Evolutionary conservation across 1,284 basidiomycete species (phyloP).

Genomic region (Puccinia novopanici): DNA sequence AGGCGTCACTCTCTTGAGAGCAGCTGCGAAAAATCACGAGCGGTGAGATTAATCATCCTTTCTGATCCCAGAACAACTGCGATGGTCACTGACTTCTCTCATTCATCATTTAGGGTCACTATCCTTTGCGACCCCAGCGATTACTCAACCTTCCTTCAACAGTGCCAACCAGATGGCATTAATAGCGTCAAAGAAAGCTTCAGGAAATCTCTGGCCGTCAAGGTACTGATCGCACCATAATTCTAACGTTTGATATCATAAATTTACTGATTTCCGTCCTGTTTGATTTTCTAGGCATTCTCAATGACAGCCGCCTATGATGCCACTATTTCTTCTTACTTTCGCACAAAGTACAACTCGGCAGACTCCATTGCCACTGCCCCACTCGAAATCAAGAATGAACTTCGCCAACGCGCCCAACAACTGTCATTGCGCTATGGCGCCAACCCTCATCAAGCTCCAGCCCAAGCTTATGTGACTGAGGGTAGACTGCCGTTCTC

Average conservation of each 20-base stretch:
- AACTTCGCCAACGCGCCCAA: constrained; percentile 69
- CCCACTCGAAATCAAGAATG: constrained; percentile 68
- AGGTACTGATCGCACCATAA: constrained; percentile 59
- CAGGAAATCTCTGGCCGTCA: constrained; percentile 81
- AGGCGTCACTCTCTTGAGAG: constrained; percentile 94
- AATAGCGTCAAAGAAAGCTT: constrained; percentile 73
- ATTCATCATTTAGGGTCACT: constrained; percentile 67
- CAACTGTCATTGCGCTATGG: constrained; percentile 88
- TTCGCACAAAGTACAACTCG: constrained; percentile 90
- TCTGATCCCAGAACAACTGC: background rate
- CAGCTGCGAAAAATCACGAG: constrained; percentile 97
- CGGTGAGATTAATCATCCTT: constrained; percentile 51
- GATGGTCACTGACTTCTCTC: background rate
- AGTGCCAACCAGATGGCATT: constrained; percentile 67
- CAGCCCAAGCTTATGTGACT: constrained; percentile 92
- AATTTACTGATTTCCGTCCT: background rate
- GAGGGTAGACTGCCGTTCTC: constrained; percentile 75
- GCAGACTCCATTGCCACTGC: constrained; percentile 65
- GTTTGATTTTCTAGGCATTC: constrained; percentile 67
- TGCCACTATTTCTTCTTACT: constrained; percentile 92
- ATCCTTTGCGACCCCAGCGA: constrained; percentile 93
- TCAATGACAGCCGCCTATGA: constrained; percentile 95
- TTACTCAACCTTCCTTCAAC: constrained; percentile 78
- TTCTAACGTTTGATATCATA: background rate
- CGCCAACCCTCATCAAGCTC: constrained; percentile 98